These are phyloP conservation scores for Boletus sensibilis DNA, from an alignment of 768 basidiomycete genomes.

Conservation along the genomic window DNA sequence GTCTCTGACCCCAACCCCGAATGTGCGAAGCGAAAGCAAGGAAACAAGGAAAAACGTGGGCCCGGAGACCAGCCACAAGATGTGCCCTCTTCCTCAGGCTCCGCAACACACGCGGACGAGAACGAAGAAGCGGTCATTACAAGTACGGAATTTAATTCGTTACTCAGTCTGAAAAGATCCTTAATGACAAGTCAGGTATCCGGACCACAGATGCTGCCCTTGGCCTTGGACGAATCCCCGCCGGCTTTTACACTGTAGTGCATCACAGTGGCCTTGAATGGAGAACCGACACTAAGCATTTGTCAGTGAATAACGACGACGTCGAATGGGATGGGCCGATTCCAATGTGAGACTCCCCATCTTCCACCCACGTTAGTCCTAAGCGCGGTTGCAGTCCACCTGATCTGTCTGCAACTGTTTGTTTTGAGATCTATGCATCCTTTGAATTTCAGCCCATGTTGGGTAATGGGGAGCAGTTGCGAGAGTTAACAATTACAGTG, in stretches of 20 bases:
- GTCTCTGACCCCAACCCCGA: too few species aligned
- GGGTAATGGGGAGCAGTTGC: background rate
- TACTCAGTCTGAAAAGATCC: background rate
- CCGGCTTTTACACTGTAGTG: background rate
- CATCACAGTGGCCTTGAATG: background rate
- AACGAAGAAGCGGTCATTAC: background rate
- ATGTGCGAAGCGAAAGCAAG: too few species aligned
- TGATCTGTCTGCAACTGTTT: background rate
- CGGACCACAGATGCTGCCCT: background rate
- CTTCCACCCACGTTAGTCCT: background rate
- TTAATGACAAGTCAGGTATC: background rate
- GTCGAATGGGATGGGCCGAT: background rate
- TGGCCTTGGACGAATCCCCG: background rate
- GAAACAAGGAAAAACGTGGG: too few species aligned
- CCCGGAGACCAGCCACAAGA: too few species aligned
- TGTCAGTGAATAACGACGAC: background rate
- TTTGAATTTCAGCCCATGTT: background rate
- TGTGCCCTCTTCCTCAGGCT: too few species aligned
- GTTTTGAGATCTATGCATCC: background rate
- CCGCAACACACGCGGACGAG: too few species aligned
- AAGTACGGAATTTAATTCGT: background rate
- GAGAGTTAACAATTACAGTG: background rate
- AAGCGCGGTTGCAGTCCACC: background rate
- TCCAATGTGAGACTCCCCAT: background rate
- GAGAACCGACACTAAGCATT: background rate